Evolutionary conservation across 2,329 filamentous ascomycete species (phyloP), one percentile per base, ranked within the genome.

Genomic region (Blastomyces percursus): DNA sequence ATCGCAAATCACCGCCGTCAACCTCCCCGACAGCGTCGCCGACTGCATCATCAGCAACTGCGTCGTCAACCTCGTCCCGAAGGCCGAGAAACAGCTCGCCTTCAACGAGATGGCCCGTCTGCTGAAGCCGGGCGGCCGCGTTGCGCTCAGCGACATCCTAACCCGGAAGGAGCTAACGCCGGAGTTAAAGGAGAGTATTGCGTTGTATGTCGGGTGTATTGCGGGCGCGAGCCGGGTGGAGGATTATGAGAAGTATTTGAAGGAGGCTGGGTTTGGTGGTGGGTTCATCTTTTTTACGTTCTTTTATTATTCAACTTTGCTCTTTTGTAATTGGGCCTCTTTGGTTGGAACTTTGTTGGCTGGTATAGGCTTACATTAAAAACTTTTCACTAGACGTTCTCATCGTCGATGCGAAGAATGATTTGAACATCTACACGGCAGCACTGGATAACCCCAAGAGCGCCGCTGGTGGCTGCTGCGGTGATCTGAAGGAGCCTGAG

Each of bases 31-130:
- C 11, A 67, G 64, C 9, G 79, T 69, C 19, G 80, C 78, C 21
- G 78, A 86, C 71, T 81, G 81, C 67, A 79, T 87, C 62, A 84
- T 86, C 65, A 83, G 80, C 65, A 88, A 87, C 72, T 88, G 84
- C 64, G 83, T 85, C 32, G 73, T 86, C 64, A 86, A 86, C 66
- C 80, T 86, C 0, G 80, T 86, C 0, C 82, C 82, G 0, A 69
- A 72, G 9, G 62, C 64, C 0, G 81, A 86, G 11, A 86, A 85
- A 68, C 76, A 73, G 6, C 64, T 74, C 0, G 83, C 80, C 0
- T 87, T 87, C 64, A 67, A 72, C 0, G 84, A 87, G 69, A 85
- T 86, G 67, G 76, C 76, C 62, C 79, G 85, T 0, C 65, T 87
- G 0, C 74, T 87, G 1, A 84, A 81, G 66, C 77, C 80, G 0